Conservation (phyloP, 164 flowering plant species). For the Stephania yunnanensis region DNA sequence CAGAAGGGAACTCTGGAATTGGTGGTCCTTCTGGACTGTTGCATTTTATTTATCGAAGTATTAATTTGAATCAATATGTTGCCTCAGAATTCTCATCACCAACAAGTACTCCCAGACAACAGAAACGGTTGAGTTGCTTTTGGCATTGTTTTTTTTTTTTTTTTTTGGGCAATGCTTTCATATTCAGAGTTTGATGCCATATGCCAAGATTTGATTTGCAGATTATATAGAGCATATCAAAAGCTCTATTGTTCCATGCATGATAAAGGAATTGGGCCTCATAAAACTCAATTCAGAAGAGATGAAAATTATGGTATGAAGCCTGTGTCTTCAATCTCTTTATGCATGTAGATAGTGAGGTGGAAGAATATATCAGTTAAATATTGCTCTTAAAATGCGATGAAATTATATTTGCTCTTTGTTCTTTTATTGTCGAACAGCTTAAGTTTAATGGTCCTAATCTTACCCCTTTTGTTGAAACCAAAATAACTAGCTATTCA, state of each 20-base stretch:
- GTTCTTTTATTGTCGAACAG: not conserved
- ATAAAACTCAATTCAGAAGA: conserved; percentile 94
- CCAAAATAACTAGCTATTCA: not conserved
- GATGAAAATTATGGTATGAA: conserved; percentile 85
- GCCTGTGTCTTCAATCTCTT: not conserved
- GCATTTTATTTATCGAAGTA: conserved; percentile 96
- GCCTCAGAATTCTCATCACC: conserved; percentile 93
- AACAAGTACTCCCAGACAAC: conserved; percentile 53
- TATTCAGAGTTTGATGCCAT: conserved; percentile 4
- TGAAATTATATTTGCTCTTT: not conserved
- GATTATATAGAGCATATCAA: conserved; percentile 92
- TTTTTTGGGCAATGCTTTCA: conserved; percentile 1
- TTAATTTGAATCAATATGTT: conserved; percentile 88
- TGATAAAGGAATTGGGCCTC: conserved; percentile 65
- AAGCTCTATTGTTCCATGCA: conserved; percentile 90
- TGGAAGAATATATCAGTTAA: not conserved
- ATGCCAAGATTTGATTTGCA: conserved; percentile 26
- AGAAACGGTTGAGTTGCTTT: conserved; percentile 54
- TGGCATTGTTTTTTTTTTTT: not conserved
- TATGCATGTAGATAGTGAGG: not conserved
- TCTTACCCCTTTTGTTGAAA: not conserved
- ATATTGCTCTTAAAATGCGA: not conserved
- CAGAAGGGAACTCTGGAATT: conserved; percentile 37
- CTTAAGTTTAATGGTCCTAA: not conserved
- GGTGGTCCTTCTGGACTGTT: conserved; percentile 97